Base-by-base conservation (phyloP, 2,329 filamentous ascomycete species). In the Penicillium sp. region DNA sequence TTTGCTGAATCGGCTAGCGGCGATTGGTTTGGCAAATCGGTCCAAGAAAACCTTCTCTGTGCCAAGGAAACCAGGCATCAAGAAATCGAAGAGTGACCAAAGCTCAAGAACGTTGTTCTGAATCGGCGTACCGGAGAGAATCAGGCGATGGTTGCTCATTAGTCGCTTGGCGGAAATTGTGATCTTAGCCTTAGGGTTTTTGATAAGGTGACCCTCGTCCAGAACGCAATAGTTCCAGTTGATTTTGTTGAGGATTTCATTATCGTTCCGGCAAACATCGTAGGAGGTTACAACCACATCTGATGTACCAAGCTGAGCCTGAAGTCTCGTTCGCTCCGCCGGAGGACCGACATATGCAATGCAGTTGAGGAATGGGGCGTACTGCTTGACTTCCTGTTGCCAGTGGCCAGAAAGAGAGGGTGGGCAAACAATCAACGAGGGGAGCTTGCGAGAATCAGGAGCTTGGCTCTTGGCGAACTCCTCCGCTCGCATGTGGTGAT, bases 231-330 rank as follows among this genome's bases (percentile, higher is more conserved):
- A 99, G 71, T 99, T 99, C 92, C 93, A 99, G 63, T 84, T 94
- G 69, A 94, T 85, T 52, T 90, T 85, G 44, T 85, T 84, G 31
- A 99, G 82, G 4, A 93, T 74, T 8, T 97, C 92, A n/a, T 88
- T 85, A 69, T 99, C 94, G 63, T 99, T 99, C 50, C 95, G 87
- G 71, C 93, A 97, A 48, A 99, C 94, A 72, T 99, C 95, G 69
- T 99, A 99, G 0, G 93, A 97, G 1, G 95, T 99, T 59, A 99
- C 90, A 47, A 99, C 92, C 55, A 99, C 87, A 68, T 99, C 95
- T 1, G 92, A 92, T 55, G 86, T 83, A 20, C 84, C 83, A 41
- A 99, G 84, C 58, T 83, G 80, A 53, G 83, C 79, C 62, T 88
- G 85, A 63, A 93, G 81, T 35, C 85, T 84, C 60, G 85, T 84